Base-by-base conservation (phyloP, 805 yeast species). In the Maudiozyma serrabonitensis region DNA sequence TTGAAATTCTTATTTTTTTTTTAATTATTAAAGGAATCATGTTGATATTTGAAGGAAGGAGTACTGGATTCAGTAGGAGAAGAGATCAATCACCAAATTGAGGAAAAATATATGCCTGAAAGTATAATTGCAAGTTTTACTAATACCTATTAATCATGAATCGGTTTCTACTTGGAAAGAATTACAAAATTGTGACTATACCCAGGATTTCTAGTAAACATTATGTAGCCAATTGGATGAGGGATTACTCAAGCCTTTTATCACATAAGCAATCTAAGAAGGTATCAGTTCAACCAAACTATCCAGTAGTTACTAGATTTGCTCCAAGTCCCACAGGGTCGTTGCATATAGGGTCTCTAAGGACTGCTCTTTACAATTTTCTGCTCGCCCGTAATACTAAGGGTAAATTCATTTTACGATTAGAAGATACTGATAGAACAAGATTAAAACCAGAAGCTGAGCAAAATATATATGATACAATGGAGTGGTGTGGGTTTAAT, bases 321-420 rank as follows among this genome's bases (percentile, higher is more conserved):
- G 99, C 99, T 0, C 99, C 99, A 0, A 89, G 97, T 1, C 99
- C 99, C 1, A 93, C 99, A 0, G 99, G 99, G 0, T 79, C 79
- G 53, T 72, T 93, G n/a, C 99, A 93, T 63, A 64, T 93, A 51
- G 99, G 99, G 0, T 90, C 97, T 0, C 63, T 93, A 43, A 71
- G 99, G 63, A 93, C 99, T 0, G 98, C 98, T 0, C 67, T 93
- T 18, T 93, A 88, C 68, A 93, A 93, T 65, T 93, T 82, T 59
- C 66, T 93, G 16, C 68, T 87, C 15, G 98, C 99, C 0, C 79
- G 73, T 57, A 73, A 77, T 48, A 87, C 96, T 0, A 78, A 79
- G 0, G 99, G 99, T 0, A 76, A 79, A 57, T 93, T 93, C 59
- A 52, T 93, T 3, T 64, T 93, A 15, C 72, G 99, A 42, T 64